phyloP scores from a whole-genome alignment of 2,329 filamentous ascomycete genomes.

The Pestalotiopsis sp. region DNA sequence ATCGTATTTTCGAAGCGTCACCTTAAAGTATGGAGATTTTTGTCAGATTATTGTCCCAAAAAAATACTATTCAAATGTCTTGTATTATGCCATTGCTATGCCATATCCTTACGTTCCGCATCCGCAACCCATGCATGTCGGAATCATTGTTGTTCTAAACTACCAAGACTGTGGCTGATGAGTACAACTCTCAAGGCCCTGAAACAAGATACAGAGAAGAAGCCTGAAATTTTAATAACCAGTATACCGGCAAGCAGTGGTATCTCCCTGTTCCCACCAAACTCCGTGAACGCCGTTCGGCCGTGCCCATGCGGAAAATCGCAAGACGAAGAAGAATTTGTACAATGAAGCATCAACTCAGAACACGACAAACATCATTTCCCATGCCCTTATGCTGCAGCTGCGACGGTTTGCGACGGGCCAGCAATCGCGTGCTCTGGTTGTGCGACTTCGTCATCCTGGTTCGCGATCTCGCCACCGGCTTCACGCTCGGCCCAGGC shows the following conservation, averaged over 20 bases:
- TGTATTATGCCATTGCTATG: not conserved
- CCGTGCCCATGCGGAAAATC: constrained; percentile 19
- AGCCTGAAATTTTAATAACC: constrained; percentile 27
- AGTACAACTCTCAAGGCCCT: not conserved
- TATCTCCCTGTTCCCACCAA: constrained; percentile 31
- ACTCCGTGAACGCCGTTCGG: constrained; percentile 33
- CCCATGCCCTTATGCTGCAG: constrained; percentile 26
- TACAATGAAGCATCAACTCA: constrained; percentile 33
- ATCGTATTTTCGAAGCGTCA: too few relatives aligned
- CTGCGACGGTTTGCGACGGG: constrained; percentile 32
- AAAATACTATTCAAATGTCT: not conserved
- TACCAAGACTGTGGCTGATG: not conserved
- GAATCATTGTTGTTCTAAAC: not conserved
- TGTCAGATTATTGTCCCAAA: not conserved
- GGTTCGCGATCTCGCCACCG: constrained; percentile 61
- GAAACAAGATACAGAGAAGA: not conserved
- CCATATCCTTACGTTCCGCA: not conserved
- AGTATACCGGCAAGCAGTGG: constrained; percentile 32
- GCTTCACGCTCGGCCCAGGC: constrained; percentile 86
- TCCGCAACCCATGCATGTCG: not conserved
- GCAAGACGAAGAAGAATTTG: constrained; percentile 31
- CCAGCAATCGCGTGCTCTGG: constrained; percentile 36
- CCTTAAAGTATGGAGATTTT: too few relatives aligned
- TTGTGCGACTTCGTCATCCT: constrained; percentile 44
- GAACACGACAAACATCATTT: constrained; percentile 20